phyloP scores from a whole-genome alignment of 257 asterid species.

The Striga asiatica region DNA sequence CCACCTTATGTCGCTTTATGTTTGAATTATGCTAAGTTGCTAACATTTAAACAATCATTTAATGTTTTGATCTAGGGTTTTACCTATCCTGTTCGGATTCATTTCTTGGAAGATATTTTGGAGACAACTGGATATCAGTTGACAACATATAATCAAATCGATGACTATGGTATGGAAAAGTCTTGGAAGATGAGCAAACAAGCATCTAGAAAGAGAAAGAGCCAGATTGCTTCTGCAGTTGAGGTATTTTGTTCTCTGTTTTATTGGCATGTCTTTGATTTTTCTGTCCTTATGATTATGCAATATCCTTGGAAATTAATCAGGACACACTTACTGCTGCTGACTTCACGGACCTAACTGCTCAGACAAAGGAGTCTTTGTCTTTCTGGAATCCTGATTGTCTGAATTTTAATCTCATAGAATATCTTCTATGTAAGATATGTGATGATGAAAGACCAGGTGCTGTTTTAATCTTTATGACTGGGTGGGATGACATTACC shows the following conservation, averaged over 20 bases:
- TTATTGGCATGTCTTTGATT: constrained; percentile 3
- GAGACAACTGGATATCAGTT: constrained; percentile 77
- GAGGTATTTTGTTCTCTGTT: constrained; percentile 43
- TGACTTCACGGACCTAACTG: constrained; percentile 44
- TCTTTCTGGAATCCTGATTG: constrained; percentile 93
- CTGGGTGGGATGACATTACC: constrained; percentile 94
- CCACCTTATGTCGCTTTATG: neutral
- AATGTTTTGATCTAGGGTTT: constrained; percentile 36
- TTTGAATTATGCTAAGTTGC: neutral
- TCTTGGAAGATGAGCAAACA: constrained; percentile 84
- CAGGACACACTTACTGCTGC: constrained; percentile 71
- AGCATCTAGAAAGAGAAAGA: constrained; percentile 77
- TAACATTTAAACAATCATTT: neutral
- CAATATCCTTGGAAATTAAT: constrained; percentile 17
- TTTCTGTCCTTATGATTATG: constrained; percentile 20
- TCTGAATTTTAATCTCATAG: constrained; percentile 73
- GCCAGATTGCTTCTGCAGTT: constrained; percentile 79
- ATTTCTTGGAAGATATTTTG: constrained; percentile 78
- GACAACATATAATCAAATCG: constrained; percentile 79
- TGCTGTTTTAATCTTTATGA: constrained; percentile 85
- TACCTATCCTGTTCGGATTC: constrained; percentile 67
- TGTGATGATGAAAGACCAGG: constrained; percentile 65
- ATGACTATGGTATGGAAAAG: constrained; percentile 77
- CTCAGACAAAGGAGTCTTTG: constrained; percentile 71
- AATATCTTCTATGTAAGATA: constrained; percentile 55